These are phyloP conservation scores for Secale cereale DNA, from an alignment of 176 grass and related monocot genomes.

Conservation along the genomic window DNA sequence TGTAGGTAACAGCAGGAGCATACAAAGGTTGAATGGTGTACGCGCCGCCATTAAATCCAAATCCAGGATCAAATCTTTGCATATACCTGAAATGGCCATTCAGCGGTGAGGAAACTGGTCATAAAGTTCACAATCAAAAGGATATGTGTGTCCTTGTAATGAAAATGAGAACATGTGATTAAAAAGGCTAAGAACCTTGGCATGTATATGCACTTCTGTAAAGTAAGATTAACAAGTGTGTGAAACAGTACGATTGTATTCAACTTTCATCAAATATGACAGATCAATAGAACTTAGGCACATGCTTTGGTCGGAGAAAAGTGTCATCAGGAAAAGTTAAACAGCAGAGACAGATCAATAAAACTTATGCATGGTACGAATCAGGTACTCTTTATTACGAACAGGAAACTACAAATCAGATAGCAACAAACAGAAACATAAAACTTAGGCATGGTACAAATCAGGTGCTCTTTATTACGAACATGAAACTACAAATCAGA, in stretches of 20 bases:
- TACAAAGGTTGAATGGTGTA: slow-evolving; percentile 87
- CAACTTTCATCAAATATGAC: neutral
- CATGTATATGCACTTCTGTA: neutral
- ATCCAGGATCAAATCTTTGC: slow-evolving; percentile 99
- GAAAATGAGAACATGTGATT: neutral
- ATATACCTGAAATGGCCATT: slow-evolving; percentile 56
- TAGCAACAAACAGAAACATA: neutral
- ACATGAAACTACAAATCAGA: neutral
- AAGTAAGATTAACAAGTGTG: neutral
- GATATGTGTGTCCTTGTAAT: neutral
- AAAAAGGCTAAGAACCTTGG: neutral
- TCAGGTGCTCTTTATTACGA: neutral
- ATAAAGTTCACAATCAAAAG: neutral
- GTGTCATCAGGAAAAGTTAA: neutral
- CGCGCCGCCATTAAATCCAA: slow-evolving; percentile 75
- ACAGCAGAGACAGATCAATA: neutral
- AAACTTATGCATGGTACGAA: neutral
- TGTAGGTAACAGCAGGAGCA: slow-evolving; percentile 93
- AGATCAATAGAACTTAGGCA: neutral
- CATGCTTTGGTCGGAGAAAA: neutral
- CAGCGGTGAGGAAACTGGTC: neutral
- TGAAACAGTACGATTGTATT: neutral
- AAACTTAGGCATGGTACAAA: neutral
- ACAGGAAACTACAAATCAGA: neutral
- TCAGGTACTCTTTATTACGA: neutral